Percentiles rank a stretch among this genome's conserved stretches.
phyloP scores from a whole-genome alignment of 2,329 filamentous ascomycete species.

The Neurospora sp. region DNA sequence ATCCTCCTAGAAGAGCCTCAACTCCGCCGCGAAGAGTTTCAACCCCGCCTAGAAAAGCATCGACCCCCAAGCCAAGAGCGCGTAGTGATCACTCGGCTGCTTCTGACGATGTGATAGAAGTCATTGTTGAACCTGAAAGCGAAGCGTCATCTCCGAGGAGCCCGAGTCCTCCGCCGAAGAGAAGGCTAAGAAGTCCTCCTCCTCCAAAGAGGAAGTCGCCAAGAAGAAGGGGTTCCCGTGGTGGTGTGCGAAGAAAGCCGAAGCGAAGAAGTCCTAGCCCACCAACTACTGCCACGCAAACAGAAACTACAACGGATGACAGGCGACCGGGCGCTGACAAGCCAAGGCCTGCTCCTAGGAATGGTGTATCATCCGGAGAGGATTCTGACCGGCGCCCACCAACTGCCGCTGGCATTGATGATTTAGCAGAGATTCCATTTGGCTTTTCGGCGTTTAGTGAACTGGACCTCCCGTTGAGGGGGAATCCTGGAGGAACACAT shows the following conservation, averaged over 20 bases:
- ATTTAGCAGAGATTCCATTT: conserved; percentile 52
- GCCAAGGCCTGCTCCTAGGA: conserved; percentile 11
- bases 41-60: not conserved
- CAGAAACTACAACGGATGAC: conserved; percentile 24
- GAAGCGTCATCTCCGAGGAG: conserved; percentile 25
- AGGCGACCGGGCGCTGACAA: conserved; percentile 18
- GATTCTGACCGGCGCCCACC: conserved; percentile 29
- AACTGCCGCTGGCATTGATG: conserved; percentile 35
- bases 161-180: conserved; percentile 28
- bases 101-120: conserved; percentile 20
- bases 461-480: conserved; percentile 44
- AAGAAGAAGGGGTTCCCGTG: not conserved
- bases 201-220: not conserved
- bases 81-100: conserved; percentile 6
- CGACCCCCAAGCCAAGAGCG: not conserved
- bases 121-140: conserved; percentile 28
- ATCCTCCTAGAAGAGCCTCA: not conserved
- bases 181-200: conserved; percentile 19
- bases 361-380: conserved; percentile 21
- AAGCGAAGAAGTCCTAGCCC: conserved; percentile 14
- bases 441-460: conserved; percentile 59
- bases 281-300: conserved; percentile 20
- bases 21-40: not conserved
- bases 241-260: conserved; percentile 1
- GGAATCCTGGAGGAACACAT: conserved; percentile 19